These are phyloP conservation scores for Fraxinus pennsylvanica DNA, from an alignment of 257 asterid genomes.

Conservation along the genomic window DNA sequence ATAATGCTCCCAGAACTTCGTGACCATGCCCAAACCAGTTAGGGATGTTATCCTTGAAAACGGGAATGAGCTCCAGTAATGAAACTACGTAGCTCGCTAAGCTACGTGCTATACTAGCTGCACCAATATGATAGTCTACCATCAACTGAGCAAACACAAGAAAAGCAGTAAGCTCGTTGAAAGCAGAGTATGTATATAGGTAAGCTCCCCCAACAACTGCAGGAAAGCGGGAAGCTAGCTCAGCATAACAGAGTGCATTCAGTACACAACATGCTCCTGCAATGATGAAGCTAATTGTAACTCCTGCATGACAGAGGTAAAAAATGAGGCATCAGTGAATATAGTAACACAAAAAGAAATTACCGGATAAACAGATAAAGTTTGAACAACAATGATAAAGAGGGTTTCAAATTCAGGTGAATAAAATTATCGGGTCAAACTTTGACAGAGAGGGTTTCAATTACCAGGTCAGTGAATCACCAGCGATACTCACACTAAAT, in stretches of 20 bases:
- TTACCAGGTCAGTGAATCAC: too few species aligned
- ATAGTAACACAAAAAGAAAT: conserved; percentile 19
- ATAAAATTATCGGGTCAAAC: conserved; percentile 10
- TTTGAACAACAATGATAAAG: neutral
- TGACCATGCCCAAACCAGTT: conserved; percentile 93
- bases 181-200: conserved; percentile 85
- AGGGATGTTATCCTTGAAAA: conserved; percentile 66
- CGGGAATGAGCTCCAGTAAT: conserved; percentile 77
- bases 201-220: conserved; percentile 99
- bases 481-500: neutral
- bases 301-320: conserved; percentile 59
- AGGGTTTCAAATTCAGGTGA: too few species aligned
- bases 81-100: conserved; percentile 79
- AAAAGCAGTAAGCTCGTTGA: conserved; percentile 93
- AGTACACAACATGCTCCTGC: conserved; percentile 88
- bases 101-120: conserved; percentile 98
- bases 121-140: conserved; percentile 97
- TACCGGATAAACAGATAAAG: conserved; percentile 9
- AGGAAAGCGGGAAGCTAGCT: conserved; percentile 90
- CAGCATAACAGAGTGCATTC: conserved; percentile 95
- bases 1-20: conserved; percentile 63
- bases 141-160: conserved; percentile 89
- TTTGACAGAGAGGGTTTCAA: neutral
- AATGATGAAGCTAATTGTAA: conserved; percentile 79
- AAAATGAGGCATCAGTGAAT: conserved; percentile 15